These are phyloP conservation scores for Capsicum chinense DNA, from an alignment of 257 asterid genomes.

Conservation along the genomic window DNA sequence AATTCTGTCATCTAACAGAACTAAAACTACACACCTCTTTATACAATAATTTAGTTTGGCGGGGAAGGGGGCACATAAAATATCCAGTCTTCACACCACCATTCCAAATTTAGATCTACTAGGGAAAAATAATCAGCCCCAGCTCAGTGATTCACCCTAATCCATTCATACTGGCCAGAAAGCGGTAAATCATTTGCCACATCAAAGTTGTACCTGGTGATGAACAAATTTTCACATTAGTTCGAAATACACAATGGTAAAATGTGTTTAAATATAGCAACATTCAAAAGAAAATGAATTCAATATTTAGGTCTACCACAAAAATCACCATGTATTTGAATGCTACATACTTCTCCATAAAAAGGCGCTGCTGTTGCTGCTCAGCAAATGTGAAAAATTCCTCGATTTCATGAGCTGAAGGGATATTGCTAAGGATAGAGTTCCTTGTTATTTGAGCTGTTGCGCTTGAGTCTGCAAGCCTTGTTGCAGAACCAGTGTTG, in stretches of 20 bases:
- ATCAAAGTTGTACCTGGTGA: conserved; percentile 77
- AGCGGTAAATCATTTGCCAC: conserved; percentile 56
- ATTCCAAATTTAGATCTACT: background rate
- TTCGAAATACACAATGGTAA: background rate
- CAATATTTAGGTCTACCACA: background rate
- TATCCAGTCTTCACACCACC: conserved; percentile 10
- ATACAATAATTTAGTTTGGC: conserved; percentile 22
- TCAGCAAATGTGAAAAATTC: conserved; percentile 63
- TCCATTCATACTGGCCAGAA: conserved; percentile 85
- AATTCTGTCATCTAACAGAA: conserved; percentile 26
- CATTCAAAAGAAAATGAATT: background rate
- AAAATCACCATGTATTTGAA: too few species aligned
- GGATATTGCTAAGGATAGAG: conserved; percentile 43
- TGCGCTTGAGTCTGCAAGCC: conserved; percentile 38
- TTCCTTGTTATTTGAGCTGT: conserved; percentile 43
- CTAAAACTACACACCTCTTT: conserved; percentile 23
- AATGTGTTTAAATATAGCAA: background rate
- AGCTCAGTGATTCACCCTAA: conserved; percentile 40
- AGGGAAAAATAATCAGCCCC: background rate
- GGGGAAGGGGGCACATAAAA: background rate
- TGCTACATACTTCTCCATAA: conserved; percentile 62
- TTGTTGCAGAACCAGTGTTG: conserved; percentile 58
- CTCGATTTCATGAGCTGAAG: conserved; percentile 61
- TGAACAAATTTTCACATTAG: conserved; percentile 11
- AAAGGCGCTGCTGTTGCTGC: conserved; percentile 55